A percentile compares a stretch with the other conserved stretches of the same genome.
These are phyloP conservation scores for Kwoniella newhampshirensis DNA, from an alignment of 768 basidiomycete species.

Conservation along the genomic window DNA sequence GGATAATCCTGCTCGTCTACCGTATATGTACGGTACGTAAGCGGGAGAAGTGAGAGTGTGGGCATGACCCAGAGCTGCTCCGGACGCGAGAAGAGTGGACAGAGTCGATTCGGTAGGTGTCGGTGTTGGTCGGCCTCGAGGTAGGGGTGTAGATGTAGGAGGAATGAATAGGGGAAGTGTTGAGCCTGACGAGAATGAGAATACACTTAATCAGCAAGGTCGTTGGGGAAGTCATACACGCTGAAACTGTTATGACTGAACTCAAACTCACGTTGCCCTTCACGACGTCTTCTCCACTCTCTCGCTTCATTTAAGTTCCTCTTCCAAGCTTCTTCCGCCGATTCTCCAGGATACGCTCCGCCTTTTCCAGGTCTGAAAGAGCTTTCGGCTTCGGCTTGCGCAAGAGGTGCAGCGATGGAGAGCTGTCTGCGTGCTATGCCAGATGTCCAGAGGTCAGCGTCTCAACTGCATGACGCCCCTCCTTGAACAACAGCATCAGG, in stretches of 20 bases:
- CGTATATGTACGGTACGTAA: conserved; percentile 91
- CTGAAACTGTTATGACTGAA: neutral
- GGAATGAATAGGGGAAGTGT: conserved; percentile 24
- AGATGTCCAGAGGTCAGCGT: too few relatives aligned
- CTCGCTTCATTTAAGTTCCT: conserved; percentile 43
- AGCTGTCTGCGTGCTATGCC: neutral
- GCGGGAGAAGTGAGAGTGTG: conserved; percentile 74
- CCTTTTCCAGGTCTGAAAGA: conserved; percentile 10
- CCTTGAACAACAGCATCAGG: conserved; percentile 1
- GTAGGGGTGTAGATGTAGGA: conserved; percentile 9
- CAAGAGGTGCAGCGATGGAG: neutral
- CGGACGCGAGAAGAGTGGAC: conserved; percentile 85
- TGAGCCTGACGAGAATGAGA: conserved; percentile 4
- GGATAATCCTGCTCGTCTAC: conserved; percentile 80
- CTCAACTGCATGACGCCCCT: neutral
- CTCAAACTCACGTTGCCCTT: conserved; percentile 22
- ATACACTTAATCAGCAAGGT: too few relatives aligned
- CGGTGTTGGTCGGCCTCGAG: conserved; percentile 15
- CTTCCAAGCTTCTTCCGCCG: conserved; percentile 44
- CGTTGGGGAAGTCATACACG: too few relatives aligned
- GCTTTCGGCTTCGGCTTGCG: conserved; percentile 12
- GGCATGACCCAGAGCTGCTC: conserved; percentile 91
- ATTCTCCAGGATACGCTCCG: conserved; percentile 23
- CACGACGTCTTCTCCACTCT: conserved; percentile 33
- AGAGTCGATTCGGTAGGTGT: conserved; percentile 68